These are phyloP conservation scores for Tolypocladium amazonense DNA, from an alignment of 2,329 filamentous ascomycete species.

Conservation along the genomic window DNA sequence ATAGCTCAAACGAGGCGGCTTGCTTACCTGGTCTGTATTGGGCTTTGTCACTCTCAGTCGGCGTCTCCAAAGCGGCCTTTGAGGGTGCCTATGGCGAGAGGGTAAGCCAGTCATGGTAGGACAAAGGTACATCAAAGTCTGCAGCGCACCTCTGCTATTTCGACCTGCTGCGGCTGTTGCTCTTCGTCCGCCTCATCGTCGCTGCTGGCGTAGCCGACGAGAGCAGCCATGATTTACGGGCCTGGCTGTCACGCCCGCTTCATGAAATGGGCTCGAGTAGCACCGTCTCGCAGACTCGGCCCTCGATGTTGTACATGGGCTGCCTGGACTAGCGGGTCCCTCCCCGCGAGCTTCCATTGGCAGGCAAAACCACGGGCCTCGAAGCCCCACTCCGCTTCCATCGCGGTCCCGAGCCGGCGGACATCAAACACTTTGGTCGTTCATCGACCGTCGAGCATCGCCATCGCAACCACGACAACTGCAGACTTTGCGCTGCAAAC, in stretches of 20 bases:
- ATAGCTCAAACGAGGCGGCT: background rate
- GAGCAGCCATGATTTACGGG: slow-evolving; percentile 24
- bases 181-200: slow-evolving; percentile 34
- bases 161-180: background rate
- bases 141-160: background rate
- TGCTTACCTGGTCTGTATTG: background rate
- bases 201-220: slow-evolving; percentile 41
- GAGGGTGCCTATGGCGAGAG: background rate
- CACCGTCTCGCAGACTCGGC: background rate
- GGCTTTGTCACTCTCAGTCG: background rate
- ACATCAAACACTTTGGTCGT: background rate
- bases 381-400: background rate
- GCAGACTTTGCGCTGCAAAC: background rate
- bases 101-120: background rate
- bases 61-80: background rate
- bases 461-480: background rate
- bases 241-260: background rate
- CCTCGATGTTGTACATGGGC: background rate
- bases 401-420: background rate
- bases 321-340: background rate
- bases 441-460: background rate
- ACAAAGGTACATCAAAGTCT: background rate
- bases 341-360: background rate
- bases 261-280: background rate
- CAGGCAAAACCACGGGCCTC: background rate